A percentile compares a stretch with the other conserved stretches of the same genome.
Conservation (phyloP, 768 basidiomycete species). For the Podaxis sp. region DNA sequence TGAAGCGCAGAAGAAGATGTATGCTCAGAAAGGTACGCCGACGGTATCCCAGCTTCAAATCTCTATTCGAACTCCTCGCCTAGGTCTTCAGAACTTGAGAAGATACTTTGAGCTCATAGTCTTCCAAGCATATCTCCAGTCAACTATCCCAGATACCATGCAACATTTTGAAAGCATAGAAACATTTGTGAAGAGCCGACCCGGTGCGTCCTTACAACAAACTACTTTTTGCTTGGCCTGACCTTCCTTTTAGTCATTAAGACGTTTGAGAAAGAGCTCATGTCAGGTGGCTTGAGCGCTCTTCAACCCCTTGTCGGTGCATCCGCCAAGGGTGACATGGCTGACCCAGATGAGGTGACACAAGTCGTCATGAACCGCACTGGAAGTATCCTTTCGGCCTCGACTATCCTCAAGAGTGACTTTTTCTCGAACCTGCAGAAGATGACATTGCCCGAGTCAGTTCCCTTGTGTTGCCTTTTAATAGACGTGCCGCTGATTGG, state of each 20-base stretch:
- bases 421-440: constrained; percentile 95
- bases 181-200: constrained; percentile 77
- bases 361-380: constrained; percentile 81
- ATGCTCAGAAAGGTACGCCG: constrained; percentile 70
- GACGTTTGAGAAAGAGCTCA: constrained; percentile 91
- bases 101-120: constrained; percentile 85
- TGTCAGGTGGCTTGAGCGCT: constrained; percentile 72
- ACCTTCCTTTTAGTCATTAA: constrained; percentile 66
- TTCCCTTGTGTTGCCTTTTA: neutral
- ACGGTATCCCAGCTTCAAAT: neutral
- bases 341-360: constrained; percentile 89
- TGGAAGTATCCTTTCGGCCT: constrained; percentile 86
- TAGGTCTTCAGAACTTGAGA: constrained; percentile 78
- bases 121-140: constrained; percentile 88
- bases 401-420: constrained; percentile 93
- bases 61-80: neutral
- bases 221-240: neutral
- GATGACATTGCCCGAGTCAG: constrained; percentile 90
- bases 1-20: constrained; percentile 61
- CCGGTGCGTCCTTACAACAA: constrained; percentile 51
- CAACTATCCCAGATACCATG: constrained; percentile 78
- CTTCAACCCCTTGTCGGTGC: constrained; percentile 81
- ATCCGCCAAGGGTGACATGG: constrained; percentile 63
- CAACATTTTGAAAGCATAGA: constrained; percentile 75
- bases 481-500: neutral